phyloP scores from a whole-genome alignment of 768 basidiomycete genomes.

The Lyophyllum shimeji region DNA sequence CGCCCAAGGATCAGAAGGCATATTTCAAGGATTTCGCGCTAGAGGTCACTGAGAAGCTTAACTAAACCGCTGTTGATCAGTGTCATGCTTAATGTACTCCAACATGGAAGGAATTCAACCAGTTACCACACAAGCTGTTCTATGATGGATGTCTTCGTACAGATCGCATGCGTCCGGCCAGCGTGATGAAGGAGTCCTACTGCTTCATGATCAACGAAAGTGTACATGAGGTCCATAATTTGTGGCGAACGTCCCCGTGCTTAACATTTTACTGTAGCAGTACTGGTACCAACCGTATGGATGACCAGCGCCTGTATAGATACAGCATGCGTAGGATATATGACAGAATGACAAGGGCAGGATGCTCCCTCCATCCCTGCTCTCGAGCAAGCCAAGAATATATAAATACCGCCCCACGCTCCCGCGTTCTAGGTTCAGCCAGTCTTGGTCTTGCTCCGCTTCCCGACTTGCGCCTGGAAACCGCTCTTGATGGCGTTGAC shows the following conservation, averaged over 20 bases:
- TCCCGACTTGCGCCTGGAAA: conserved; percentile 95
- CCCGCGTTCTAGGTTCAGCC: conserved; percentile 34
- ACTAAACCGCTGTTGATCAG: background rate
- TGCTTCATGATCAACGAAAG: too few relatives aligned
- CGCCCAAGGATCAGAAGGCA: conserved; percentile 7
- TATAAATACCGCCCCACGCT: background rate
- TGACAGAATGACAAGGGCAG: background rate
- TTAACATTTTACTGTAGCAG: background rate
- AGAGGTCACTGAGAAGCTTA: background rate
- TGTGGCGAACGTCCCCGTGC: too few relatives aligned
- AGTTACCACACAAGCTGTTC: too few relatives aligned
- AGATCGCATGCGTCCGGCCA: too few relatives aligned
- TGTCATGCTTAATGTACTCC: background rate
- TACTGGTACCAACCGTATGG: background rate
- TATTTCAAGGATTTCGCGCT: conserved; percentile 9
- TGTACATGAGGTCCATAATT: too few relatives aligned
- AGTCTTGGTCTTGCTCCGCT: conserved; percentile 80
- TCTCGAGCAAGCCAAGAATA: background rate
- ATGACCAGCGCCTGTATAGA: background rate
- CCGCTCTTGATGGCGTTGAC: conserved; percentile 98
- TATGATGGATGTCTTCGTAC: too few relatives aligned
- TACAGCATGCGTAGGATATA: background rate
- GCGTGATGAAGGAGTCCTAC: too few relatives aligned
- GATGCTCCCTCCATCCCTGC: background rate
- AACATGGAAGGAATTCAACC: too few relatives aligned